Percentiles rank a stretch among this genome's conserved stretches.
Evolutionary conservation across 192 early-diverging fungal genomes (phyloP).

Genomic region (Fimicolochytrium jonesii): DNA sequence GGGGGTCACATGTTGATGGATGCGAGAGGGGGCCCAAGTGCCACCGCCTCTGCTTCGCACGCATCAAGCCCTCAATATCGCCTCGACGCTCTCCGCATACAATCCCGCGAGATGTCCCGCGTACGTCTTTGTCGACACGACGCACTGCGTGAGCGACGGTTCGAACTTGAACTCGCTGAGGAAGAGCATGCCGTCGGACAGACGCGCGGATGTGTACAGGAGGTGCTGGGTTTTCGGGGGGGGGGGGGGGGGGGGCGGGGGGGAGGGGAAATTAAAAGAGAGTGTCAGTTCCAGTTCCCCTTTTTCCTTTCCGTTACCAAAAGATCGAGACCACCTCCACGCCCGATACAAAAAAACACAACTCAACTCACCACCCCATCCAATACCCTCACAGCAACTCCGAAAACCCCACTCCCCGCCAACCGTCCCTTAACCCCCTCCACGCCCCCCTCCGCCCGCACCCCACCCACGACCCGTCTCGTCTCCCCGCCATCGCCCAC

Average conservation of each 20-base stretch:
- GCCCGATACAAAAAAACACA: too few species aligned
- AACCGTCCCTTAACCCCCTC: constrained; percentile 8
- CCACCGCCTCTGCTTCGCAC: too few species aligned
- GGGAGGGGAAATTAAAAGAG: neutral
- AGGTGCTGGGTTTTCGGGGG: constrained; percentile 13
- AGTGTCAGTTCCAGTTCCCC: too few species aligned
- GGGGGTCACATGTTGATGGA: too few species aligned
- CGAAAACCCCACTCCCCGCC: constrained; percentile 53
- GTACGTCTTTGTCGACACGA: constrained; percentile 32
- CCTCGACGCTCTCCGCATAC: constrained; percentile 25
- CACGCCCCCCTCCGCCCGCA: neutral
- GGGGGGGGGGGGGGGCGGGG: neutral
- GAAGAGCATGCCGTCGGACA: constrained; percentile 55
- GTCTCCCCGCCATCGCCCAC: neutral
- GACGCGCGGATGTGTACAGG: constrained; percentile 56
- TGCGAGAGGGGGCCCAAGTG: too few species aligned
- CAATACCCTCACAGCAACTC: constrained; percentile 57
- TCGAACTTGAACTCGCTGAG: constrained; percentile 63
- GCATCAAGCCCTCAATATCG: too few species aligned
- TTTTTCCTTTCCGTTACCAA: too few species aligned
- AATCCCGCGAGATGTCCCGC: constrained; percentile 27
- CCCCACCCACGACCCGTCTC: neutral
- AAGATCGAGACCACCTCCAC: neutral
- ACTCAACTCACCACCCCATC: constrained; percentile 51
- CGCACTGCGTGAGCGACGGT: neutral